phyloP scores from a whole-genome alignment of 1,284 basidiomycete genomes.

The Tylopilus microsporus region DNA sequence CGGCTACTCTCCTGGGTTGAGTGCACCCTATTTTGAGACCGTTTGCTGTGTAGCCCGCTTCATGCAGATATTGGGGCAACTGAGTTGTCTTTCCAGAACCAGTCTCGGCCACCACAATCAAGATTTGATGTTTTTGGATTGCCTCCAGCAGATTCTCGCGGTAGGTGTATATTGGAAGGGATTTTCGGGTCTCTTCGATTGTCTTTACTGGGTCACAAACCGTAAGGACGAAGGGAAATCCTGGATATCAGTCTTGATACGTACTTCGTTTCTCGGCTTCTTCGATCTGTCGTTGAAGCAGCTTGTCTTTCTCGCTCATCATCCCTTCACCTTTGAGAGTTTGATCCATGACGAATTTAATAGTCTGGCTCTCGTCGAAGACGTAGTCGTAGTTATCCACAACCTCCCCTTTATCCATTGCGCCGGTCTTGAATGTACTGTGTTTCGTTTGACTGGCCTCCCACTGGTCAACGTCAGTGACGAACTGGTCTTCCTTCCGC shows the following conservation, averaged over 20 bases:
- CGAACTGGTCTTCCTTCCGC: conserved; percentile 84
- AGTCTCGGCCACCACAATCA: conserved; percentile 90
- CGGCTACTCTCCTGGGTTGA: conserved; percentile 96
- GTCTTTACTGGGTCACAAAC: conserved; percentile 56
- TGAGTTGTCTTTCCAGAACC: conserved; percentile 99
- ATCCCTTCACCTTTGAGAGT: conserved; percentile 63
- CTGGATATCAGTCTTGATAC: conserved; percentile 24
- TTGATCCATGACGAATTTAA: conserved; percentile 89
- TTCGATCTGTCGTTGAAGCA: conserved; percentile 84
- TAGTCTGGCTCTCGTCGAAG: conserved; percentile 96
- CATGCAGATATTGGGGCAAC: conserved; percentile 95
- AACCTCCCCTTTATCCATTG: conserved; percentile 78
- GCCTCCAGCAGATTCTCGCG: conserved; percentile 86
- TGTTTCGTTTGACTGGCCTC: conserved; percentile 89
- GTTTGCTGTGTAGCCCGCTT: conserved; percentile 88
- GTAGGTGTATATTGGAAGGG: conserved; percentile 83
- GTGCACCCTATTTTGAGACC: conserved; percentile 95
- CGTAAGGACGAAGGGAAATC: conserved; percentile 3
- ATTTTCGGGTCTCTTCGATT: conserved; percentile 89
- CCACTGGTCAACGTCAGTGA: conserved; percentile 96
- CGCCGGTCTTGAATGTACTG: conserved; percentile 84
- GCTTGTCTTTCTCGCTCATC: conserved; percentile 82
- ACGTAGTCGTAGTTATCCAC: conserved; percentile 94
- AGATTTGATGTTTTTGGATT: conserved; percentile 84
- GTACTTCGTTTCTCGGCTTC: conserved; percentile 86